A percentile compares a stretch with the other conserved stretches of the same genome.
Conservation (phyloP, 805 yeast genomes). For the Metschnikowia amazonensis region DNA sequence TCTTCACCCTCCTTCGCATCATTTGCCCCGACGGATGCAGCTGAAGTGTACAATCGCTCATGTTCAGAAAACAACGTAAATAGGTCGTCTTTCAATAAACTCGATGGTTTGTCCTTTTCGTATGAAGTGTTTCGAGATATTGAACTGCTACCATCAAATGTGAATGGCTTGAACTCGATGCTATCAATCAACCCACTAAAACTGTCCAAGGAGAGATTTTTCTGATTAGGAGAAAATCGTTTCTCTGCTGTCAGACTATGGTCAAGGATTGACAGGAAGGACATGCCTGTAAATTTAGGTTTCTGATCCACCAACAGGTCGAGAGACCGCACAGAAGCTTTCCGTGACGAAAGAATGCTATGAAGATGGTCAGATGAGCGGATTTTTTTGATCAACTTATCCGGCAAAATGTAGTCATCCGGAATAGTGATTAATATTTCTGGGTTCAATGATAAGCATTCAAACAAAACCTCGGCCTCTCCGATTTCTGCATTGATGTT, state of each 20-base stretch:
- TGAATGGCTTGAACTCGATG: constrained; percentile 11
- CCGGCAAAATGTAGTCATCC: constrained; percentile 11
- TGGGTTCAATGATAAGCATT: constrained; percentile 21
- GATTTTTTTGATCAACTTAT: constrained; percentile 5
- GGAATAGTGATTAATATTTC: constrained; percentile 16
- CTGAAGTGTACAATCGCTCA: constrained; percentile 26
- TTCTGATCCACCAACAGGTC: not conserved
- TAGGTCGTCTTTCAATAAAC: constrained; percentile 9
- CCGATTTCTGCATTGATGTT: constrained; percentile 12
- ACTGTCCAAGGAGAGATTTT: not conserved
- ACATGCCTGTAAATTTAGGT: not conserved
- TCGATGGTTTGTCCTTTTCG: not conserved
- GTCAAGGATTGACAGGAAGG: constrained; percentile 1
- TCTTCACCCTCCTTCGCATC: constrained; percentile 1
- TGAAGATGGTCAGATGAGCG: constrained; percentile 4
- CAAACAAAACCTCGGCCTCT: constrained; percentile 20
- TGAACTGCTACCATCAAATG: constrained; percentile 9
- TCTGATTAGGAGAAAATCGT: not conserved
- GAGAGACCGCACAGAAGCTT: not conserved
- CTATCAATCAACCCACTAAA: not conserved
- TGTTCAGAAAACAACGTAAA: constrained; percentile 30
- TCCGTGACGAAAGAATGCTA: not conserved
- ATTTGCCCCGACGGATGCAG: constrained; percentile 4
- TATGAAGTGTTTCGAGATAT: not conserved
- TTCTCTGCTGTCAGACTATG: not conserved